A percentile compares a stretch with the other conserved stretches of the same genome.
Evolutionary conservation across 2,329 filamentous ascomycete species (phyloP).

Genomic region (Colletotrichum lentis): DNA sequence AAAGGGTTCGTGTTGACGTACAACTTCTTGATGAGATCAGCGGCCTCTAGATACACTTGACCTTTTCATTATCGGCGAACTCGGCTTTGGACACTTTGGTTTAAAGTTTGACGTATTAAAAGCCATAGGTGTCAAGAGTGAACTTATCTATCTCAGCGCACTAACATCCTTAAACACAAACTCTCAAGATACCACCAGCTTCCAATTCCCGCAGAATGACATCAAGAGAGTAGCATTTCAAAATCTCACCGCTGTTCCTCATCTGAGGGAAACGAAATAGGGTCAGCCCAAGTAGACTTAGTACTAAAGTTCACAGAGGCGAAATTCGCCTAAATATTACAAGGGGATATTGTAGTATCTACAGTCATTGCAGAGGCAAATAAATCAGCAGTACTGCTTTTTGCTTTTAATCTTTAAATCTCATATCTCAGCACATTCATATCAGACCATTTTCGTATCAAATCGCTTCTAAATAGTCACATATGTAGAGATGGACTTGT

Average conservation of each 20-base stretch:
- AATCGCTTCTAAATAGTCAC: no score
- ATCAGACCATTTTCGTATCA: no score
- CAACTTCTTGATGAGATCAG: slow-evolving; percentile 31
- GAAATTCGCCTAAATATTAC: background rate
- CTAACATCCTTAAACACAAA: slow-evolving; percentile 58
- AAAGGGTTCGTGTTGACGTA: background rate
- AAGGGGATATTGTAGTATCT: background rate
- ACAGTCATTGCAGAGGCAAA: background rate
- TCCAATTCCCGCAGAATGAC: background rate
- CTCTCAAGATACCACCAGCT: background rate
- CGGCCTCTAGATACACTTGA: slow-evolving; percentile 40
- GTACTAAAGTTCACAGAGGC: slow-evolving; percentile 4
- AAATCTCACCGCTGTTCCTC: slow-evolving; percentile 1
- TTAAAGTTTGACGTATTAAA: slow-evolving; percentile 64
- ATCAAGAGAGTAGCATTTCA: background rate
- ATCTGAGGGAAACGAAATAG: slow-evolving; percentile 18
- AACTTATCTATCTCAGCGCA: slow-evolving; percentile 74
- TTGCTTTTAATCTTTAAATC: no score
- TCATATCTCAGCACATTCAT: no score
- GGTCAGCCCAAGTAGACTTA: slow-evolving; percentile 3
- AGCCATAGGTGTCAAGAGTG: slow-evolving; percentile 59
- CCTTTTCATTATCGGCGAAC: slow-evolving; percentile 60
- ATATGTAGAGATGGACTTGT: no score
- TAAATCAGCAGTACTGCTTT: no score
- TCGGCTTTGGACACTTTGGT: slow-evolving; percentile 58